Base-by-base conservation (phyloP, 495 filamentous ascomycete species). In the Aspergillus sclerotiicarbonarius region DNA sequence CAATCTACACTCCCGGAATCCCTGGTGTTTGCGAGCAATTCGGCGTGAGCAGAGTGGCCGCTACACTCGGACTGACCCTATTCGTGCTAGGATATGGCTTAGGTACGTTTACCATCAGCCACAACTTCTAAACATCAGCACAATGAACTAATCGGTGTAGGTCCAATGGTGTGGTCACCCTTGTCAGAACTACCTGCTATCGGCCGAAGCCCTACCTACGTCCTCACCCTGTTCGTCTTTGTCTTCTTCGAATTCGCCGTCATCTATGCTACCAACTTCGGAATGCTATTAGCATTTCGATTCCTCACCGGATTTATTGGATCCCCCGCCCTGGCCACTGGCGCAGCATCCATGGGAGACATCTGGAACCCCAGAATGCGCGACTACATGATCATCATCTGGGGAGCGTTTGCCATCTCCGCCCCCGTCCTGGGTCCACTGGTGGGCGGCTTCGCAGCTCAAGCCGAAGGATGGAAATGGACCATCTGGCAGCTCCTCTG, bases 251-350 rank as follows among this genome's bases (percentile, higher is more conserved):
- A 80, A 32, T 69, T 80, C 30, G 74, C 69, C 1, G 76, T 76
- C 25, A 73, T 75, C 0, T 66, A 76, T 2, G 76, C 79, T 7
- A 68, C 64, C 0, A 82, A 82, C 63, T 76, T 83, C 50, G 77
- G 71, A 50, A 80, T 78, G 69, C 66, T 84, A 3, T 65, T 84
- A 0, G 80, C 76, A 7, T 80, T 84, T 55, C 80, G 82, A 5
- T 84, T 84, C 54, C 52, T 83, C 1, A 78, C 76, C 13, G 81
- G 82, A 2, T 80, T 83, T 56, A 71, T 83, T 50, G 80, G 81
- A 32, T 76, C 71, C 0, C 81, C 81, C 0, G 74, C 69, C 18
- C 72, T 84, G 6, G 80, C 81, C 0, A 83, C 63, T 1, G 67
- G 69, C 0, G 71, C 41, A 8, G 71, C 69, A 4, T 68, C 69